Base-by-base conservation (phyloP, 2,329 filamentous ascomycete genomes). In the Clonostachys chloroleuca region DNA sequence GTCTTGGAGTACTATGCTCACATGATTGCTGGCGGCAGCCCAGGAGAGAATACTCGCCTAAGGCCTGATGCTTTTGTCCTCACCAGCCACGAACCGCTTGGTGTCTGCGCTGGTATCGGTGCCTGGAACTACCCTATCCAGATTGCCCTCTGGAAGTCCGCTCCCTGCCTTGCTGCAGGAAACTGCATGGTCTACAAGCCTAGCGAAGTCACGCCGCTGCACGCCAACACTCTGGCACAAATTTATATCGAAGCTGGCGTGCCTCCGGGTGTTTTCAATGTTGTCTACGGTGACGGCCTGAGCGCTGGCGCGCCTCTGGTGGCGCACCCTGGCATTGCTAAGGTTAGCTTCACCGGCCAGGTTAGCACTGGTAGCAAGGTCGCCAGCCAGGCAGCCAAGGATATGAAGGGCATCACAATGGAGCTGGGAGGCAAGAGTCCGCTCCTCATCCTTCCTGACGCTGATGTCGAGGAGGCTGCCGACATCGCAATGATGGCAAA, bases 51-150 rank as follows among this genome's bases (percentile, higher is more conserved):
- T 17, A 84, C 84, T 43, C 81, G 84, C 47, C 73, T 95, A 40
- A 78, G 90, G 37, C 75, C 83, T 44, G 84, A 89, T 54, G 89
- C 89, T 5, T 91, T 86, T 80, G 82, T 94, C 36, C 90, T 92
- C 66, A 92, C 87, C 12, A 85, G 82, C 59, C 92, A 94, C 63
- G 86, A 89, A 56, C 78, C 90, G 6, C 72, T 95, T 16, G 90
- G 90, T 24, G 89, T 94, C 13, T 95, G 89, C 63, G 90, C 81
- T 13, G 90, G 88, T 48, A 95, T 95, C 54, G 90, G 89, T 47
- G 90, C 90, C 13, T 95, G 89, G 89, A 95, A 95, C 68, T 95
- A 95, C 62, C 90, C 90, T 12, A 87, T 95, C 53, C 89, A 95
- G 65, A 95, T 95, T 54, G 89, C 89, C 9, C 74, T 95, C 2